A percentile compares a stretch with the other conserved stretches of the same genome.
Conservation (phyloP, 1,139 yeast species). For the Geotrichum bryndzae region DNA sequence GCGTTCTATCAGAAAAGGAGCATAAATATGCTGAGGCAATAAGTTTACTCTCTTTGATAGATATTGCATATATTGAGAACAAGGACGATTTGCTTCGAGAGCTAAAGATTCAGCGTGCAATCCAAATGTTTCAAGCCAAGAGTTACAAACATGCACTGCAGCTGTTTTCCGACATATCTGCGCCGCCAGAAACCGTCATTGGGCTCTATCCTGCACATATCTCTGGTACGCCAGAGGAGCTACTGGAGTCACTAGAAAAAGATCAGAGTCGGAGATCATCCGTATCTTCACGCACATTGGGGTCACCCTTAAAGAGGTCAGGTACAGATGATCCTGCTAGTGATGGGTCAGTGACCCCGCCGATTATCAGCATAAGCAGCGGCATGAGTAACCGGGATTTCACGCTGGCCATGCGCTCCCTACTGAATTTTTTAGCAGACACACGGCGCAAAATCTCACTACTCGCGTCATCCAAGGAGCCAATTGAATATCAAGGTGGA, state of each 20-base stretch:
- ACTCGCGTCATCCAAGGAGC: neutral
- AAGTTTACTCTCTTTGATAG: conserved; percentile 37
- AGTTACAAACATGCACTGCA: conserved; percentile 40
- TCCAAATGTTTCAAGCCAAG: conserved; percentile 33
- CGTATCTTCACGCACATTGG: neutral
- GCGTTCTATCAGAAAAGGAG: conserved; percentile 23
- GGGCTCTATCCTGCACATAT: conserved; percentile 41
- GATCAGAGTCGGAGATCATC: neutral
- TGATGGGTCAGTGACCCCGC: neutral
- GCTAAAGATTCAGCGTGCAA: conserved; percentile 43
- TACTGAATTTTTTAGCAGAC: conserved; percentile 52
- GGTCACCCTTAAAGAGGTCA: neutral
- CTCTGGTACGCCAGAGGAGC: conserved; percentile 23
- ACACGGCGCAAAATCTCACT: conserved; percentile 41
- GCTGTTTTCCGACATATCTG: conserved; percentile 48
- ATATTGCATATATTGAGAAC: conserved; percentile 32
- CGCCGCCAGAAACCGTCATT: conserved; percentile 51
- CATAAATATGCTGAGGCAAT: conserved; percentile 40
- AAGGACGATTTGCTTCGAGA: conserved; percentile 39
- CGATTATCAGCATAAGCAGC: neutral
- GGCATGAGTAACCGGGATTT: conserved; percentile 5
- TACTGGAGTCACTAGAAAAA: conserved; percentile 18
- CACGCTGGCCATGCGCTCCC: conserved; percentile 44
- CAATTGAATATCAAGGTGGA: neutral
- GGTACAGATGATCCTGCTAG: neutral